Conservation (phyloP, 345 rosid genomes). For the Eucalyptus erythrocorys region DNA sequence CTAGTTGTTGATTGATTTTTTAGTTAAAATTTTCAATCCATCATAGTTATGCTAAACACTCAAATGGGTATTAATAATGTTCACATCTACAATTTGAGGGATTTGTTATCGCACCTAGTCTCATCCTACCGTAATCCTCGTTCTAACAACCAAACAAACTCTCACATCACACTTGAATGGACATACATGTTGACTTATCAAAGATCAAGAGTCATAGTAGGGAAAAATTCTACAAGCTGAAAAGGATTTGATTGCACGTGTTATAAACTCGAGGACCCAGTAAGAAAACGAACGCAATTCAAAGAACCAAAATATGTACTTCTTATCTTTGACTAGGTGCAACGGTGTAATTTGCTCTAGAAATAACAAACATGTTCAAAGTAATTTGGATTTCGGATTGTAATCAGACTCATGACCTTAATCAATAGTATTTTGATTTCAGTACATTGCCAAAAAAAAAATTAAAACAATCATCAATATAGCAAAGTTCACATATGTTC, state of each 20-base stretch:
- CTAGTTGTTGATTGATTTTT: too few species aligned
- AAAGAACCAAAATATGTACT: background rate
- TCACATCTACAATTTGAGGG: background rate
- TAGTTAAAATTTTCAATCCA: fast-evolving
- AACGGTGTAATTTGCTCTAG: background rate
- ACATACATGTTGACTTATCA: background rate
- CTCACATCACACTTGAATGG: background rate
- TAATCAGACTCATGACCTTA: background rate
- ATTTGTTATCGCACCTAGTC: background rate
- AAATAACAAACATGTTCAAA: too few species aligned
- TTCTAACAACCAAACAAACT: background rate
- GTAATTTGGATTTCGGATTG: background rate
- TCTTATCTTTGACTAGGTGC: background rate
- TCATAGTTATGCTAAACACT: background rate
- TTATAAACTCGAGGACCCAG: background rate
- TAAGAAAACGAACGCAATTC: background rate
- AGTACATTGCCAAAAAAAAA: too few species aligned
- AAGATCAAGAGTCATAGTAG: background rate
- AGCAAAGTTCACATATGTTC: too few species aligned
- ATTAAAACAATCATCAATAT: too few species aligned
- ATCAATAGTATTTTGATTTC: too few species aligned
- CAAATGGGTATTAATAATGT: background rate
- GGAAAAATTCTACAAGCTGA: background rate
- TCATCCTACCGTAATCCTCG: background rate
- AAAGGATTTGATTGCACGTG: background rate